Evolutionary conservation across 257 asterid genomes (phyloP), one percentile per base, ranked within the genome.

Genomic region (Rhazya stricta): DNA sequence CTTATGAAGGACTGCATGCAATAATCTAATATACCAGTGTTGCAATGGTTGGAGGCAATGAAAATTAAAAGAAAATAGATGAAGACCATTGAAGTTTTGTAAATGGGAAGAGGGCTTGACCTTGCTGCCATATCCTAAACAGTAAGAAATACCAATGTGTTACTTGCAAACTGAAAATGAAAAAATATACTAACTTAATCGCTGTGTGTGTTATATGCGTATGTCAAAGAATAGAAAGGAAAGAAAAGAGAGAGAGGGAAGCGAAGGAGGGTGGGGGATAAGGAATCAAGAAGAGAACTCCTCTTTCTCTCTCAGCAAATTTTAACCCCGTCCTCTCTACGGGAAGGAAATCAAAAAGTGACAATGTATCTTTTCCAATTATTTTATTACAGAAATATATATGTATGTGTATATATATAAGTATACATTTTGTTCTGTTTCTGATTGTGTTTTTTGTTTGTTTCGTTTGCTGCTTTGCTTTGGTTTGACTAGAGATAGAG

Each of bases 261-360:
- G 92, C 88, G 92, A 78, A 83, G 90, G 90, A 89, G 86, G 78
- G 94, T 85, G 92, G 97, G 94, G 94, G 96, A 1, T 82, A 89
- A 87, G 81, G 95, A 84, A 85, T 87, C 87, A 81, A 77, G 74
- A 67, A 25, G 77, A 66, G 76, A n/a, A 77, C 77, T 78, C 85
- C 85, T 82, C 88, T 88, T 80, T 87, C 88, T 84, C 89, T 79
- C 83, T 82, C 81, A 75, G 75, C 56, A 82, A 86, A 79, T 81
- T 83, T 76, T 89, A 89, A 86, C 98, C 98, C 96, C 96, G 97
- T 81, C 82, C 77, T 85, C 92, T 85, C 92, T 81, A 84, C 96
- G 92, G 96, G 90, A 87, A 80, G 83, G 86, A 88, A 81, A 86
- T 82, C 76, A 79, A 83, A 90, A 83, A 83, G 89, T 85, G 82